Conservation (phyloP, 176 grass and related monocot genomes). For the Pontederia paniculata region DNA sequence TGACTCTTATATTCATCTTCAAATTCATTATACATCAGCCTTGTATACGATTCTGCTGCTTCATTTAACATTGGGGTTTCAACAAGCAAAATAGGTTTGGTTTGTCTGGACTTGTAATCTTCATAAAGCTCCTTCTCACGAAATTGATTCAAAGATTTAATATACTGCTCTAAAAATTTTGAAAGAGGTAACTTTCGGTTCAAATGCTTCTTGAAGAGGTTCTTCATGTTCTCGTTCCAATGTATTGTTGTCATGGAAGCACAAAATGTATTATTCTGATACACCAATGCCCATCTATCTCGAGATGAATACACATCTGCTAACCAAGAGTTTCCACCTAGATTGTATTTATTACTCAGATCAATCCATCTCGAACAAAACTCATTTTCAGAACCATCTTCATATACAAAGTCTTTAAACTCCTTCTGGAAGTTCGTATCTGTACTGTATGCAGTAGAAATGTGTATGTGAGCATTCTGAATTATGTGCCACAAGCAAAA, state of each 20-base stretch:
- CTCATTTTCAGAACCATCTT: conserved; percentile 26
- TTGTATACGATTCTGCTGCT: conserved; percentile 34
- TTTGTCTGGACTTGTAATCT: conserved; percentile 37
- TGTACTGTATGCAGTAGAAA: conserved; percentile 22
- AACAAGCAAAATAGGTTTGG: conserved; percentile 35
- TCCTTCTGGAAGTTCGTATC: conserved; percentile 34
- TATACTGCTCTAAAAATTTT: conserved; percentile 36
- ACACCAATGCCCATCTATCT: conserved; percentile 32
- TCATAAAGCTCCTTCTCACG: conserved; percentile 35
- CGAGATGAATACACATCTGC: conserved; percentile 32
- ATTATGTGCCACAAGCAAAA: conserved; percentile 45
- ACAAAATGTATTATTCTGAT: conserved; percentile 32
- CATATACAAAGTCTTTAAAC: conserved; percentile 30
- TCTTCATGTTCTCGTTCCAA: conserved; percentile 28
- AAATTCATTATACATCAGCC: conserved; percentile 36
- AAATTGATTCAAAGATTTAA: conserved; percentile 19
- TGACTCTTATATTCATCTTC: conserved; percentile 33
- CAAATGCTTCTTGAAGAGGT: conserved; percentile 36
- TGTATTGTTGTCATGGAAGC: conserved; percentile 30
- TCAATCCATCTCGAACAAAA: conserved; percentile 29
- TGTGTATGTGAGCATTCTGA: conserved; percentile 25
- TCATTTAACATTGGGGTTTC: conserved; percentile 42
- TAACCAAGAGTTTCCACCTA: conserved; percentile 30
- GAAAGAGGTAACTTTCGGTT: conserved; percentile 25
- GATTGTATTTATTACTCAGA: conserved; percentile 30